Conservation (phyloP, 1,284 basidiomycete genomes). For the Puccinia coronata region DNA sequence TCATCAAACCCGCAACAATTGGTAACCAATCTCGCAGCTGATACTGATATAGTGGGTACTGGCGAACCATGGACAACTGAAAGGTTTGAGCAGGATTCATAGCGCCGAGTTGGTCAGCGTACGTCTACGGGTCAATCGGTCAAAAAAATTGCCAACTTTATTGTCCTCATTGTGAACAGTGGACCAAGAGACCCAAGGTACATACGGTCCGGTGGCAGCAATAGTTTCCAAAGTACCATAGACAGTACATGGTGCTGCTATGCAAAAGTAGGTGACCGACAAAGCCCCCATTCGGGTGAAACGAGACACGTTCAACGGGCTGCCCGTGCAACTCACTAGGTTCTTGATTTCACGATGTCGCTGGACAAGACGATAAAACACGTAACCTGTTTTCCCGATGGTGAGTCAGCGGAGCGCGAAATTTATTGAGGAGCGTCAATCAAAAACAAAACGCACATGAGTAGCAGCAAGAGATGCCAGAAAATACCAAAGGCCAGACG, state of each 20-base stretch:
- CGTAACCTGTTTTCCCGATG: conserved; percentile 9
- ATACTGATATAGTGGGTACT: conserved; percentile 15
- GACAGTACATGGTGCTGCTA: conserved; percentile 13
- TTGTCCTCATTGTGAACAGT: conserved; percentile 24
- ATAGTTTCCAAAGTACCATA: conserved; percentile 10
- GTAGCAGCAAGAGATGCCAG: conserved; percentile 26
- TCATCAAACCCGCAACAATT: conserved; percentile 1
- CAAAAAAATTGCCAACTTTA: neutral
- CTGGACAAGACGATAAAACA: conserved; percentile 11
- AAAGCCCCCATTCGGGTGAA: conserved; percentile 28
- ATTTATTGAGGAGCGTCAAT: neutral
- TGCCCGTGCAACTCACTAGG: neutral
- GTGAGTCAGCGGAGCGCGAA: neutral
- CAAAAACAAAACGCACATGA: neutral
- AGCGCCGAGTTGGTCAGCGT: neutral
- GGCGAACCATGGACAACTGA: conserved; percentile 8
- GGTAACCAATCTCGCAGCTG: conserved; percentile 26
- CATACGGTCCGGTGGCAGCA: neutral
- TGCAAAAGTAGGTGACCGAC: conserved; percentile 25
- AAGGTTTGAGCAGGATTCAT: neutral
- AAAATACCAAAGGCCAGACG: conserved; percentile 23
- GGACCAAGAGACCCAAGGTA: conserved; percentile 20
- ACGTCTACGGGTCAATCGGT: neutral
- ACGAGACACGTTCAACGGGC: conserved; percentile 9
- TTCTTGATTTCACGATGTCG: conserved; percentile 6